Evolutionary conservation across 1,284 basidiomycete genomes (phyloP).

Genomic region (Pseudozyma flocculosa): DNA sequence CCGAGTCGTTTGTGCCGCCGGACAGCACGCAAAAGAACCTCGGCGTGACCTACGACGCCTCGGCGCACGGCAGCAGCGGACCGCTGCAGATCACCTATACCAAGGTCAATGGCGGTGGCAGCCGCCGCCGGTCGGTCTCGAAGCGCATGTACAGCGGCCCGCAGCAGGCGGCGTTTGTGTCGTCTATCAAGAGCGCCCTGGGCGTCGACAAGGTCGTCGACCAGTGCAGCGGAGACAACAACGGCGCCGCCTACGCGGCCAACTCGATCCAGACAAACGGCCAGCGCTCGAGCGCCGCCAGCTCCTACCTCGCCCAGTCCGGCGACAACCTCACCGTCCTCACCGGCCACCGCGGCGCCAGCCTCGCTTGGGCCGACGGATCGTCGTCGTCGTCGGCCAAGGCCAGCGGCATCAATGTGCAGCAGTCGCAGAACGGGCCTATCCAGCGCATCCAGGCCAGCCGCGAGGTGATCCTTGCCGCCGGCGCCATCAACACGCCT

Average conservation of each 20-base stretch:
- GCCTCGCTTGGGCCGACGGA: slow-evolving; percentile 38
- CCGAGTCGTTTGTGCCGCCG: slow-evolving; percentile 66
- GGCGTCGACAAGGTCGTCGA: slow-evolving; percentile 63
- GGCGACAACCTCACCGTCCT: slow-evolving; percentile 66
- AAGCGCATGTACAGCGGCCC: slow-evolving; percentile 65
- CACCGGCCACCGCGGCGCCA: slow-evolving; percentile 56
- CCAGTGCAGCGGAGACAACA: slow-evolving; percentile 65
- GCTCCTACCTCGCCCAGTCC: slow-evolving; percentile 61
- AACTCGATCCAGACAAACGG: slow-evolving; percentile 33
- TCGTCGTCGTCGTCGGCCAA: slow-evolving; percentile 1
- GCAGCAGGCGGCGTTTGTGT: slow-evolving; percentile 64
- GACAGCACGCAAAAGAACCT: slow-evolving; percentile 62
- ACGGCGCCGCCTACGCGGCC: slow-evolving; percentile 65
- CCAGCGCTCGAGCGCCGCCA: slow-evolving; percentile 57
- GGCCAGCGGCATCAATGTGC: slow-evolving; percentile 41
- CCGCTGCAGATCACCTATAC: slow-evolving; percentile 64
- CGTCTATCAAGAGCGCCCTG: slow-evolving; percentile 62
- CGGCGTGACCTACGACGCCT: slow-evolving; percentile 62
- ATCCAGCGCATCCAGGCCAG: slow-evolving; percentile 54
- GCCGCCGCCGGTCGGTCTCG: slow-evolving; percentile 23
- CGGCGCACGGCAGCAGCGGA: slow-evolving; percentile 64
- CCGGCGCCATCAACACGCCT: slow-evolving; percentile 60
- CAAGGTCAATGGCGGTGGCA: slow-evolving; percentile 49
- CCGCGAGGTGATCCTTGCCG: slow-evolving; percentile 60
- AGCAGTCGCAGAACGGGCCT: slow-evolving; percentile 16